Percentiles rank a stretch among this genome's conserved stretches.
phyloP scores from a whole-genome alignment of 495 filamentous ascomycete genomes.

The Xylaria curta region DNA sequence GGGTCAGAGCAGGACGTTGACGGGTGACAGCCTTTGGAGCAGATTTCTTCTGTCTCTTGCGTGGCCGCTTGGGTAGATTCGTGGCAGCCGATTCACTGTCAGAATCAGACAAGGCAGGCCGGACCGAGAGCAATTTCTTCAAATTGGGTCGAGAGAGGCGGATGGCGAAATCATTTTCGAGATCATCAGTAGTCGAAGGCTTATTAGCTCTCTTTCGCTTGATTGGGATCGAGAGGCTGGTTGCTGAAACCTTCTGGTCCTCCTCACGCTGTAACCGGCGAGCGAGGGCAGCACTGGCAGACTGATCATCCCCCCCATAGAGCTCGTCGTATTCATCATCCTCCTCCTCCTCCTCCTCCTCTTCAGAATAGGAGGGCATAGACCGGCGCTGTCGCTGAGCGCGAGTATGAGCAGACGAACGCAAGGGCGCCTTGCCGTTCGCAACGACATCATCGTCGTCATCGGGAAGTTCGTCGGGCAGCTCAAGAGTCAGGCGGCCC shows the following conservation, averaged over 20 bases:
- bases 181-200: neutral
- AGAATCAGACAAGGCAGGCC: neutral
- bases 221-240: neutral
- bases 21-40: constrained; percentile 24
- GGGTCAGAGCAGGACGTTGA: neutral
- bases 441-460: neutral
- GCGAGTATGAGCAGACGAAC: constrained; percentile 17
- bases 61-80: neutral
- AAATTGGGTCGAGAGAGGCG: neutral
- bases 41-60: constrained; percentile 23
- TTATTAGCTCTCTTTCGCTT: neutral
- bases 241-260: constrained; percentile 26
- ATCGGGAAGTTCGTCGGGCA: constrained; percentile 9
- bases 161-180: neutral
- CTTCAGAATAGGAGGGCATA: neutral
- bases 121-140: neutral
- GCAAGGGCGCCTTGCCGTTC: constrained; percentile 21
- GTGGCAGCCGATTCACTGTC: neutral
- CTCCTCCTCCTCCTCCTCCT: neutral
- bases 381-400: constrained; percentile 23
- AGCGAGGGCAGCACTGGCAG: constrained; percentile 43
- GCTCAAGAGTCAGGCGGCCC: constrained; percentile 26
- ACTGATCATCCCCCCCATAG: constrained; percentile 36
- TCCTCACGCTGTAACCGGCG: constrained; percentile 48
- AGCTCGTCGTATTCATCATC: constrained; percentile 44